phyloP scores from a whole-genome alignment of 83 land plant species.

The Larix sibirica region DNA sequence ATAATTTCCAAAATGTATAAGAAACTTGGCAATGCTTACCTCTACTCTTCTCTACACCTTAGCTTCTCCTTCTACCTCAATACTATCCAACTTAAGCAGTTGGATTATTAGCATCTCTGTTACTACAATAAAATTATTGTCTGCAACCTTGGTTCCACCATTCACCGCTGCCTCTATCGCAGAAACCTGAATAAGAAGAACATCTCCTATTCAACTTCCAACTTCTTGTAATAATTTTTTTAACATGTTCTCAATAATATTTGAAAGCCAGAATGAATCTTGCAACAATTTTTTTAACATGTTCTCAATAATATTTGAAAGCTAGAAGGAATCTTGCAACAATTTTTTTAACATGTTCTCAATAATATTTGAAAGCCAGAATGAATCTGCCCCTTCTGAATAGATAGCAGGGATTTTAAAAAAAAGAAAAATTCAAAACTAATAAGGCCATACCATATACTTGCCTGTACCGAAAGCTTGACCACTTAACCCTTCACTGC shows the following conservation, averaged over 20 bases:
- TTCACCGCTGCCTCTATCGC: constrained; percentile 36
- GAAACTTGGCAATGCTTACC: constrained; percentile 29
- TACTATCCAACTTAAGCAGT: constrained; percentile 69
- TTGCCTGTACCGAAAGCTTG: constrained; percentile 55
- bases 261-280: neutral
- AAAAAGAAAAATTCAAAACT: neutral
- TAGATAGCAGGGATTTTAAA: neutral
- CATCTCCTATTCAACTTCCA: neutral
- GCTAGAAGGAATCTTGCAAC: neutral
- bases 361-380: neutral
- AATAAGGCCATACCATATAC: neutral
- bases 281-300: neutral
- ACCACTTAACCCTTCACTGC: constrained; percentile 54
- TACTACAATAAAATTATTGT: constrained; percentile 47
- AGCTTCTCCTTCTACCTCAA: constrained; percentile 79
- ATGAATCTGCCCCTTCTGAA: neutral
- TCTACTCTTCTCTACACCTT: constrained; percentile 58
- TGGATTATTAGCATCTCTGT: constrained; percentile 69
- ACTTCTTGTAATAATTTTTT: neutral
- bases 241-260: too few relatives aligned
- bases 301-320: neutral
- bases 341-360: neutral
- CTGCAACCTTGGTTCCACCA: constrained; percentile 49
- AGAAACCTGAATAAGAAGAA: constrained; percentile 34
- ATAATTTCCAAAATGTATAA: neutral